Evolutionary conservation across 2,329 filamentous ascomycete species (phyloP), one percentile per base, ranked within the genome.

Genomic region (Cladosporium sp.): DNA sequence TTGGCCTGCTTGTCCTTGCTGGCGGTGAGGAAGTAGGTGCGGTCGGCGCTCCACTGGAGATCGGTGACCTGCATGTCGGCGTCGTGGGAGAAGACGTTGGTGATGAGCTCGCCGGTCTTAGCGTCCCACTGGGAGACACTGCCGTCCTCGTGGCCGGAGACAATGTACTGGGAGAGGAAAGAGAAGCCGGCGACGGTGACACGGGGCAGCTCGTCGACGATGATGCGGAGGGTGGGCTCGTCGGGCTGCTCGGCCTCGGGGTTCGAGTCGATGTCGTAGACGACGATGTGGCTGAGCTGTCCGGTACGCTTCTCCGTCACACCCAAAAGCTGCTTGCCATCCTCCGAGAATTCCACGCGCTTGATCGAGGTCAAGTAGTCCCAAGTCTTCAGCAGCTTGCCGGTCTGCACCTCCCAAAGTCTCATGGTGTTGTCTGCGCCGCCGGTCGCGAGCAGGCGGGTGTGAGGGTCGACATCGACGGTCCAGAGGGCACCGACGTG

Each of bases 271-370:
- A 98, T 87, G 70, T 95, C 88, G 68, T 95, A 81, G 59, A 97
- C 90, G 58, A 92, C 85, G 66, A 98, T 96, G 63, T 91, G 95
- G 69, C 89, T 89, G 61, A 97, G 80, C 75, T 89, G 92, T 62
- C 93, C 93, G 83, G 95, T 95, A 67, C 93, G 89, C 86, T 96
- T 95, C 79, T 98, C 93, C 50, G 93, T 98, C 59, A 98, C 91
- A 59, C 89, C 92, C 60, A 98, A 78, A 65, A 98, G 79, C 75
- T 88, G 83, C 67, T 82, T 86, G 66, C 92, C 93, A 73, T 98
- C 93, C 67, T 95, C 87, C 70, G 85, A 91, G 79, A 98, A 98
- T 76, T 96, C 92, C 71, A 95, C 91, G 66, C 93, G 84, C 84
- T 98, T 97, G 73, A 98, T 89, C 60, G 91, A 90, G 42, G 93